Evolutionary conservation across 805 yeast genomes (phyloP).

Genomic region (Hanseniaspora meyeri): DNA sequence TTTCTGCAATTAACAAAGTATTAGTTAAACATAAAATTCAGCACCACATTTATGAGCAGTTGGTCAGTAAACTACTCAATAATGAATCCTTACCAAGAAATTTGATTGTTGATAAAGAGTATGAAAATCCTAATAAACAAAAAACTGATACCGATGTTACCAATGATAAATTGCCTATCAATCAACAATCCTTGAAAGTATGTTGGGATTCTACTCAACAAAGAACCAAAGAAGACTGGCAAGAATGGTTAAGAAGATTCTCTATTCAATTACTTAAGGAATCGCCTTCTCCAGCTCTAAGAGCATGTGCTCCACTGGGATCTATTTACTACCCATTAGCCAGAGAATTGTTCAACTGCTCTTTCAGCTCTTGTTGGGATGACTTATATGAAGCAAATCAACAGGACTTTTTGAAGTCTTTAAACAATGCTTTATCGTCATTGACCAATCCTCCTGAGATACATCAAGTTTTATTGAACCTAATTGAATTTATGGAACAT

Average conservation of each 20-base stretch:
- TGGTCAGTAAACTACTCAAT: constrained; percentile 63
- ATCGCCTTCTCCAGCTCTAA: constrained; percentile 84
- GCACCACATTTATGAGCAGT: constrained; percentile 63
- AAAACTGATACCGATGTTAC: constrained; percentile 47
- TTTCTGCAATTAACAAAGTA: constrained; percentile 66
- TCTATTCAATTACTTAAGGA: constrained; percentile 78
- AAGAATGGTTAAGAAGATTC: constrained; percentile 85
- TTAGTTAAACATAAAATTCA: constrained; percentile 52
- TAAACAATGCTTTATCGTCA: constrained; percentile 78
- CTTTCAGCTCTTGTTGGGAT: constrained; percentile 92
- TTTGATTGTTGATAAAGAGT: constrained; percentile 55
- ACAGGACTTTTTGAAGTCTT: constrained; percentile 73
- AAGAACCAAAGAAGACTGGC: constrained; percentile 92
- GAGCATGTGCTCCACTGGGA: constrained; percentile 87
- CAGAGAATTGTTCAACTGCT: constrained; percentile 79
- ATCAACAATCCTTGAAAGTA: constrained; percentile 50
- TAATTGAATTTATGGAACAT: constrained; percentile 95
- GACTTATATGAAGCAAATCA: constrained; percentile 80
- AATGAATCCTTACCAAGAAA: constrained; percentile 80
- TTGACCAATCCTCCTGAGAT: constrained; percentile 93
- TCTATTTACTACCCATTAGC: constrained; percentile 80
- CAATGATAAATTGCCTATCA: constrained; percentile 60
- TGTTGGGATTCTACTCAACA: constrained; percentile 90
- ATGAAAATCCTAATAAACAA: constrained; percentile 28
- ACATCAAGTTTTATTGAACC: constrained; percentile 72